Conservation (phyloP, 2,329 filamentous ascomycete species). For the Alternaria sp. region DNA sequence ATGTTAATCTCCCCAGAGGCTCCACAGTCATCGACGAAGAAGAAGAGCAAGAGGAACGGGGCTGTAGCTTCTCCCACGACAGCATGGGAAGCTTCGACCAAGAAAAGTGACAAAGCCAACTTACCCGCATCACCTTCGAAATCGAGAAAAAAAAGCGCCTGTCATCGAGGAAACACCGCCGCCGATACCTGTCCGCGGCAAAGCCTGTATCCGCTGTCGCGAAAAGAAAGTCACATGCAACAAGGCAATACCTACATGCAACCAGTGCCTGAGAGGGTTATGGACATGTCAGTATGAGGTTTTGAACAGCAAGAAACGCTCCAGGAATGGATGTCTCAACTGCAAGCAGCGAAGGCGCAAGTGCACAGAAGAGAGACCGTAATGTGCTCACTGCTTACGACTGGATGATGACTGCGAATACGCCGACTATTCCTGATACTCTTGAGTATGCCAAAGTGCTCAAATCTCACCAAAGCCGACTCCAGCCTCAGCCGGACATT, state of each 20-base stretch:
- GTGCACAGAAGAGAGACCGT: conserved; percentile 45
- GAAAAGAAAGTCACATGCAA: conserved; percentile 48
- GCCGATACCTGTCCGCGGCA: conserved; percentile 25
- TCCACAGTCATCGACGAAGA: conserved; percentile 27
- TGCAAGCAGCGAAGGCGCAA: conserved; percentile 42
- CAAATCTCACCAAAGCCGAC: neutral
- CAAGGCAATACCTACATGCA: conserved; percentile 41
- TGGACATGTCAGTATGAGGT: conserved; percentile 44
- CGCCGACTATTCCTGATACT: conserved; percentile 27
- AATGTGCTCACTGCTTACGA: conserved; percentile 42
- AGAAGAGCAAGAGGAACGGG: conserved; percentile 33
- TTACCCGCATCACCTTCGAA: conserved; percentile 28
- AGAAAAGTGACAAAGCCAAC: conserved; percentile 32
- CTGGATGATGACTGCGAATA: conserved; percentile 43
- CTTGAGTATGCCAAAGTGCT: neutral
- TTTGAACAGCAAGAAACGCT: conserved; percentile 31
- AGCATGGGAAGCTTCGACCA: conserved; percentile 15
- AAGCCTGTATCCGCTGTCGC: conserved; percentile 32
- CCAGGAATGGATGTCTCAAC: conserved; percentile 44
- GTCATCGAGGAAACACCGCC: conserved; percentile 12
- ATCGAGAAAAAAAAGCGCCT: conserved; percentile 25
- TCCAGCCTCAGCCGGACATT: neutral
- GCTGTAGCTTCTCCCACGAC: conserved; percentile 15
- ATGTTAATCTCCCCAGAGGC: conserved; percentile 37
- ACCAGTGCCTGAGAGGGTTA: conserved; percentile 41